Base-by-base conservation (phyloP, 148 eudicot species). In the Nepenthes mirabilis region DNA sequence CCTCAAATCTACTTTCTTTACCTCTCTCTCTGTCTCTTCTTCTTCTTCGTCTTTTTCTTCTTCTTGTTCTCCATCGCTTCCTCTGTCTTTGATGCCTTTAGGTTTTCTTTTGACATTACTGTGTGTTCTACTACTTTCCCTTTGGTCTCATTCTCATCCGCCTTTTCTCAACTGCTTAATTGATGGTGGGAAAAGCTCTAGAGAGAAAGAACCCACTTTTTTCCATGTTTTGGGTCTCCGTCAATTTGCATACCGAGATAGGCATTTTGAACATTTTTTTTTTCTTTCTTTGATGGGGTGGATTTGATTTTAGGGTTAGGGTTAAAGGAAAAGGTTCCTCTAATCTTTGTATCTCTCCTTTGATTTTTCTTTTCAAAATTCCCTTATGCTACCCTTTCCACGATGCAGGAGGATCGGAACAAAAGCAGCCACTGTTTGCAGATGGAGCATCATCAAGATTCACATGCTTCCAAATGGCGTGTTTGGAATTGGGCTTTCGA, bases 381-480 rank as follows among this genome's bases (percentile, higher is more conserved):
- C 23, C 23, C 23, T 23, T 23, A 23, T 23, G 23, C 23, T 23
- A 23, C 23, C 45, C 33, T 34, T 2, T 12, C 6, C 50, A 58
- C 13, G 55, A 60, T 52, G 34, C 33, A 56, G 14, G 51, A 56
- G 52, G 64, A 60, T 60, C 51, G n/a, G 8, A 52, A 66, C 57
- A 14, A 33, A 48, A 63, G 4, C 79, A 85, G 84, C 63, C 74
- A 72, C 70, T 82, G 75, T 60, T 90, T 80, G 80, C 86, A n/a
- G 78, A 58, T 86, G 97, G 84, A 83, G 90, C 97, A 86, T 71
- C 97, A 80, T 83, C 88, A 86, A 80, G 97, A 90, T 90, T 90
- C 97, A 83, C 80, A 78, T 61, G 59, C 60, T 54, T 34, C 34
- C 54, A 69, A 57, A 58, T 57, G 32, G 55, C 60, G 33, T 55